phyloP scores from a whole-genome alignment of 257 asterid genomes.

The Solanum corneliomulleri region DNA sequence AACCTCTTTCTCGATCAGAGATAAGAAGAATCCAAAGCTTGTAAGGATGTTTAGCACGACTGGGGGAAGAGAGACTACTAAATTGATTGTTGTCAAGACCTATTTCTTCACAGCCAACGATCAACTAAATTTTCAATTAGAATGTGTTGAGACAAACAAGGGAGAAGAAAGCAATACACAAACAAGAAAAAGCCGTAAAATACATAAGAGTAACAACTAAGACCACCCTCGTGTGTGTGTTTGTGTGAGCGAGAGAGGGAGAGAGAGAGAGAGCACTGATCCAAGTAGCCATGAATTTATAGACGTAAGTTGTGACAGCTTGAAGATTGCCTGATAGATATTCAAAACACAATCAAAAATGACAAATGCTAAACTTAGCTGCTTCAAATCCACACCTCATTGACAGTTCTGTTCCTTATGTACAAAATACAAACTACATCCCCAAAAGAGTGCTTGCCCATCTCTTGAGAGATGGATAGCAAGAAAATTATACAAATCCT shows the following conservation, averaged over 20 bases:
- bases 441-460: not conserved
- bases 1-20: not conserved
- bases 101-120: not conserved
- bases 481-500: not conserved
- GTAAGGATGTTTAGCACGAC: not conserved
- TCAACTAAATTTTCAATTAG: not conserved
- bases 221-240: not conserved
- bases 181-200: not conserved
- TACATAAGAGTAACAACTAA: not conserved
- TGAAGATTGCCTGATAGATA: not conserved
- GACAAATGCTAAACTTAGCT: not conserved
- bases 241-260: accelerated
- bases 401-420: not conserved
- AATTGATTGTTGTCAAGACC: no score
- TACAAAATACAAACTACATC: not conserved
- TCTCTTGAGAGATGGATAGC: not conserved
- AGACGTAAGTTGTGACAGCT: not conserved
- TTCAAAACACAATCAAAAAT: not conserved
- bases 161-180: not conserved
- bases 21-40: not conserved
- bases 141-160: not conserved
- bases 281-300: not conserved
- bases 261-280: not conserved
- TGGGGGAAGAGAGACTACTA: not conserved
- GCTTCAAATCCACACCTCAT: not conserved